phyloP scores from a whole-genome alignment of 2,329 filamentous ascomycete genomes.

The Talaromyces piceae region DNA sequence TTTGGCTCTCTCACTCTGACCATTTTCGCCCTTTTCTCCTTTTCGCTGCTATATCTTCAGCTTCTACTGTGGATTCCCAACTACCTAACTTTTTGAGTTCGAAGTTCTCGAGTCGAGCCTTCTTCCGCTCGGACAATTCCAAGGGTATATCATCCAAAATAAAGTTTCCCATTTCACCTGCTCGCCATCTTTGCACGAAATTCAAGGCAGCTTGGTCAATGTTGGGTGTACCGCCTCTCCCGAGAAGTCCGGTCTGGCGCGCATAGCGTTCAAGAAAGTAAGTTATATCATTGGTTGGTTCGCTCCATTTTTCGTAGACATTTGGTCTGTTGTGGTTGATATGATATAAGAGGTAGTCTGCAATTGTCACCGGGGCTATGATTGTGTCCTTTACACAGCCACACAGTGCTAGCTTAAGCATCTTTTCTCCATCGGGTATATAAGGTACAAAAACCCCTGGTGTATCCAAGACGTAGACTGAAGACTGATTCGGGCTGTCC shows the following conservation, averaged over 20 bases:
- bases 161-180: slow-evolving; percentile 67
- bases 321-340: slow-evolving; percentile 62
- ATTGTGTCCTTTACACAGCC: slow-evolving; percentile 87
- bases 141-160: slow-evolving; percentile 68
- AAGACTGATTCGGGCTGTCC: slow-evolving; percentile 47
- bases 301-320: slow-evolving; percentile 56
- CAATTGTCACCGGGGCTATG: slow-evolving; percentile 67
- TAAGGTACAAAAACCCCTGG: slow-evolving; percentile 95
- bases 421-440: slow-evolving; percentile 72
- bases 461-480: slow-evolving; percentile 82
- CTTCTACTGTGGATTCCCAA: neutral
- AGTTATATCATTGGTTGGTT: slow-evolving; percentile 77
- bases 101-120: slow-evolving; percentile 5
- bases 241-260: slow-evolving; percentile 64
- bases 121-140: slow-evolving; percentile 46
- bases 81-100: neutral
- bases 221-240: slow-evolving; percentile 64
- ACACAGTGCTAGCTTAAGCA: slow-evolving; percentile 91
- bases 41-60: neutral
- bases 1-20: neutral
- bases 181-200: slow-evolving; percentile 75
- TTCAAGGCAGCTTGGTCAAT: slow-evolving; percentile 67
- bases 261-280: slow-evolving; percentile 66
- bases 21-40: neutral
- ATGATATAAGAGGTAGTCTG: slow-evolving; percentile 82